Conservation (phyloP, 2,329 filamentous ascomycete species). For the Cryphonectria radicalis region DNA sequence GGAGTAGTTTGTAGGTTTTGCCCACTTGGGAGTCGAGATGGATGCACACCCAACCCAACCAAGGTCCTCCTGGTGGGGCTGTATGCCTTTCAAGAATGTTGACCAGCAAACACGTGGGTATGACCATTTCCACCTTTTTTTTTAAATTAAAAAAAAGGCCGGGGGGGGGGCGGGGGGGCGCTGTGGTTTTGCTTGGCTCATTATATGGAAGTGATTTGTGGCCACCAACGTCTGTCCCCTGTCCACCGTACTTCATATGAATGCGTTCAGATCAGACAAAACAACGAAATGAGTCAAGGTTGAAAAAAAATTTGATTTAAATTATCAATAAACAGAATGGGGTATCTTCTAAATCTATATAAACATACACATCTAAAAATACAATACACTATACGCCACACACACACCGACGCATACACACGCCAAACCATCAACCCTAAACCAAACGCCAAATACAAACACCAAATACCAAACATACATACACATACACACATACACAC, state of each 20-base stretch:
- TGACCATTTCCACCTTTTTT: not conserved
- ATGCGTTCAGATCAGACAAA: not conserved
- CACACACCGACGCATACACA: not conserved
- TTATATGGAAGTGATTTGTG: too few species aligned
- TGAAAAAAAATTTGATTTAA: not conserved
- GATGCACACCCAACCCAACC: not conserved
- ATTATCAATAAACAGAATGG: not conserved
- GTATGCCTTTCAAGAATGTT: too few species aligned
- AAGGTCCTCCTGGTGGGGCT: not conserved
- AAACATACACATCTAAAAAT: not conserved
- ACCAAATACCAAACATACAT: conserved; percentile 17
- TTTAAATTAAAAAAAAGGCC: not conserved
- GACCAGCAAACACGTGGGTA: not conserved
- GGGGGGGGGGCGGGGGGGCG: too few species aligned
- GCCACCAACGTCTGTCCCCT: not conserved
- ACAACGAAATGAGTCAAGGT: too few species aligned
- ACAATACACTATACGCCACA: conserved; percentile 16
- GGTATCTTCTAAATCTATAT: conserved; percentile 8
- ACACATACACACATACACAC: conserved; percentile 27
- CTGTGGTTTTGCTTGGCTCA: not conserved
- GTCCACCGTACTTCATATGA: not conserved
- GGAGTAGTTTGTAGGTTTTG: too few species aligned
- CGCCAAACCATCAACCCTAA: not conserved
- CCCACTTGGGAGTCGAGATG: too few species aligned
- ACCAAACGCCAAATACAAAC: conserved; percentile 26